These are phyloP conservation scores for Niebla homalea DNA, from an alignment of 495 filamentous ascomycete genomes.

Conservation along the genomic window DNA sequence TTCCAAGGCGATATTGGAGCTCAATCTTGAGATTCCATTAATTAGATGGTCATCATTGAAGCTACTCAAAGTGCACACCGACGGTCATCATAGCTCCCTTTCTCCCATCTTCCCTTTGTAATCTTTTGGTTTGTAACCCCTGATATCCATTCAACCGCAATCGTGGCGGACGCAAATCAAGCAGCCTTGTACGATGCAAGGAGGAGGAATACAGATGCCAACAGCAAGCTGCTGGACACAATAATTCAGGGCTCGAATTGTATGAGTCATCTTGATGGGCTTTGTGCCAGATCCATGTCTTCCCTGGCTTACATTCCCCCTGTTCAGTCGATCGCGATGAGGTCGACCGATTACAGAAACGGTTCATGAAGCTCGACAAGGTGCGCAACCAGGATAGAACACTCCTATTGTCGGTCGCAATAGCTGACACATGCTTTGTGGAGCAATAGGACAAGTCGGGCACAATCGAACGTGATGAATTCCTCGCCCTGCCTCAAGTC, in stretches of 20 bases:
- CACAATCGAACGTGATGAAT: constrained; percentile 97
- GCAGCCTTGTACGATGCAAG: constrained; percentile 38
- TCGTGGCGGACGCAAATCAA: constrained; percentile 9
- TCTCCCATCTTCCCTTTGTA: too few relatives aligned
- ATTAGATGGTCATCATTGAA: too few relatives aligned
- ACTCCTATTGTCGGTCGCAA: not conserved
- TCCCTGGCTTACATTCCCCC: constrained; percentile 1
- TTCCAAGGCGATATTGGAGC: too few relatives aligned
- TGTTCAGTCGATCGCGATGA: constrained; percentile 84
- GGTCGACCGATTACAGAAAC: constrained; percentile 85
- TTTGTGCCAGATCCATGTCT: not conserved
- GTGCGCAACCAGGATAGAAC: constrained; percentile 29
- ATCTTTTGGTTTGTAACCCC: not conserved
- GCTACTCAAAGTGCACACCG: too few relatives aligned
- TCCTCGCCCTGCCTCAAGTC: constrained; percentile 92
- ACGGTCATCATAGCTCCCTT: too few relatives aligned
- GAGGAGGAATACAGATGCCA: constrained; percentile 64
- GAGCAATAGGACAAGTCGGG: constrained; percentile 75
- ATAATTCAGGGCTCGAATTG: constrained; percentile 96
- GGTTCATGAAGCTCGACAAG: constrained; percentile 99
- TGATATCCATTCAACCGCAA: not conserved
- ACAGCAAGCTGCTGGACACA: constrained; percentile 76
- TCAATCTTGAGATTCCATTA: too few relatives aligned
- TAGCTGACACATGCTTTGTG: not conserved
- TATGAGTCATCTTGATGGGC: constrained; percentile 23